Percentiles rank a stretch among this genome's conserved stretches.
phyloP scores from a whole-genome alignment of 306 rosid genomes.

The Hippophae rhamnoides region DNA sequence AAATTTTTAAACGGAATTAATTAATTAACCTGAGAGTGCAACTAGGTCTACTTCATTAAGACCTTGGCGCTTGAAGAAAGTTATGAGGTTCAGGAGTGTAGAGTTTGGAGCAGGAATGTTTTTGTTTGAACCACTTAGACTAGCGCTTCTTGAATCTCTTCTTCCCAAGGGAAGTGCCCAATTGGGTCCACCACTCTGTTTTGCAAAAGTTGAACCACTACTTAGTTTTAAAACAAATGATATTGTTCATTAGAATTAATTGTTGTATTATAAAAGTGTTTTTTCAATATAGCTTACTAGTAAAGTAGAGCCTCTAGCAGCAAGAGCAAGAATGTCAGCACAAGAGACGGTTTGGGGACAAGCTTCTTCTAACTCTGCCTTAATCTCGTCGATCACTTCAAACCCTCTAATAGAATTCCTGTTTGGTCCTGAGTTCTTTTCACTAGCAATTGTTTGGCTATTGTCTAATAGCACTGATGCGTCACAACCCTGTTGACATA shows the following conservation, averaged over 20 bases:
- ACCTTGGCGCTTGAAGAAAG: constrained; percentile 66
- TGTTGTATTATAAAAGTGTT: background rate
- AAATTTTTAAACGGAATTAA: too few species aligned
- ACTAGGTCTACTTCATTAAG: constrained; percentile 71
- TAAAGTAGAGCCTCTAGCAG: constrained; percentile 67
- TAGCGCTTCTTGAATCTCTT: constrained; percentile 68
- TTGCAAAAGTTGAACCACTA: background rate
- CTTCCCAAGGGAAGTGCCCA: constrained; percentile 84
- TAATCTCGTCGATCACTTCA: constrained; percentile 70
- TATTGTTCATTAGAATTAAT: too few species aligned
- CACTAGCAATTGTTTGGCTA: constrained; percentile 40
- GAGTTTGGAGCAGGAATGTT: constrained; percentile 73
- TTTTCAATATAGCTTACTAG: constrained; percentile 32
- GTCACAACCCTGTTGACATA: constrained; percentile 54
- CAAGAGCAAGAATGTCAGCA: constrained; percentile 77
- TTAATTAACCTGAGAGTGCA: constrained; percentile 57
- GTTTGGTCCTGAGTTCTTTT: constrained; percentile 64
- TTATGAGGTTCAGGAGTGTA: constrained; percentile 40
- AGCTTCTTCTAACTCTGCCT: constrained; percentile 56
- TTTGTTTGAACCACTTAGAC: constrained; percentile 47
- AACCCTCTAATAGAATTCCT: constrained; percentile 62
- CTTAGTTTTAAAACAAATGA: too few species aligned
- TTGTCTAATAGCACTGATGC: constrained; percentile 67
- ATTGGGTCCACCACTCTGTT: constrained; percentile 81
- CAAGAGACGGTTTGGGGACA: constrained; percentile 74